A percentile compares a stretch with the other conserved stretches of the same genome.
phyloP scores from a whole-genome alignment of 208 protist species.

The Naegleria gruberi region DNA sequence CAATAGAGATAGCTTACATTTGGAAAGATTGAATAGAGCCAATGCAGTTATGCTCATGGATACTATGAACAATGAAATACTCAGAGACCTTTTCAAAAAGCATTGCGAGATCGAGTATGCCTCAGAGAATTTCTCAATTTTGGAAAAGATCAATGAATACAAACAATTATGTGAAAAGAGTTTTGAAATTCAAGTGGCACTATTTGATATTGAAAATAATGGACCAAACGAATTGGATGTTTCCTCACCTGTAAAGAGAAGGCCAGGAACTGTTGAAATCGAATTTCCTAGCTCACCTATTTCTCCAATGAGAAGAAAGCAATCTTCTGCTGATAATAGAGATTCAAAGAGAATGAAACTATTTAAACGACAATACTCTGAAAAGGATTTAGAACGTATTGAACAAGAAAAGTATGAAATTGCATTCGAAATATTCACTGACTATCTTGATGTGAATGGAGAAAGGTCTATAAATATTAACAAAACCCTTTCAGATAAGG shows the following conservation, averaged over 20 bases:
- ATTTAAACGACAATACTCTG: too few relatives aligned
- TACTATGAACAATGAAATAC: neutral
- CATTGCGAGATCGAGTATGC: neutral
- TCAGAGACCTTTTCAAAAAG: neutral
- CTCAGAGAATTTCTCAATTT: neutral
- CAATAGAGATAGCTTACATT: neutral
- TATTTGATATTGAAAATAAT: neutral
- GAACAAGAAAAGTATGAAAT: neutral
- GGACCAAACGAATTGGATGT: too few relatives aligned
- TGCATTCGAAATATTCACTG: neutral
- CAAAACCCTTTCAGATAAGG: neutral
- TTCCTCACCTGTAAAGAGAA: too few relatives aligned
- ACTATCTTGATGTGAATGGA: neutral
- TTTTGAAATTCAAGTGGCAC: neutral
- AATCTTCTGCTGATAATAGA: too few relatives aligned
- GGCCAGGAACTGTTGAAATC: too few relatives aligned
- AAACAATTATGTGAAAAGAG: neutral
- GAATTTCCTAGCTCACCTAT: too few relatives aligned
- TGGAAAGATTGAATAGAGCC: neutral
- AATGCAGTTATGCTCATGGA: neutral
- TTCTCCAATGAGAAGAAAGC: too few relatives aligned
- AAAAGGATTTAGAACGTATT: neutral
- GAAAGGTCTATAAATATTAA: neutral
- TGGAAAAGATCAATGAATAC: neutral
- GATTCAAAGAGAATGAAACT: too few relatives aligned